Evolutionary conservation across 2,329 filamentous ascomycete genomes (phyloP), one percentile per base, ranked within the genome.

Genomic region (Paecilomyces sp.): DNA sequence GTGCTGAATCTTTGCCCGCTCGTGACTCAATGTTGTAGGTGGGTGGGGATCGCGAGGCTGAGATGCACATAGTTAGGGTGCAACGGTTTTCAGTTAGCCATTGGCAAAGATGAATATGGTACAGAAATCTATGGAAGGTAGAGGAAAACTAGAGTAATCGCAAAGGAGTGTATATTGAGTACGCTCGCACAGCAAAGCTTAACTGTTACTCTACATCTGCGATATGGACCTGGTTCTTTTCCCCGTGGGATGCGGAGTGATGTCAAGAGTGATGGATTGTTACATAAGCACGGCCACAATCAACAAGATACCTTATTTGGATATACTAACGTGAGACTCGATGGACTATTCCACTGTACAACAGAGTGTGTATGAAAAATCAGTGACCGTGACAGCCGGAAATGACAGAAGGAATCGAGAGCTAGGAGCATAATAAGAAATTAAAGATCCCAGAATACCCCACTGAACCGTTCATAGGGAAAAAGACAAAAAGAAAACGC

Each of bases 401-500:
- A 53, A 25, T n/a, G 28, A 53, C 24, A 53, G 51, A 47, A 47
- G 41, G 31, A 11, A 30, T 53, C 51, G 24, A 53, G 22, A 53
- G 25, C 7, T n/a, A 22, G 36, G 36, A n/a, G 41, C 41, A 6
- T 47, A 18, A 47, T 22, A 53, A 30, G 18, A 53, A 53, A 30
- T 25, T 24, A 25, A 12, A 30, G 22, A 53, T 53, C 18, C 51
- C 24, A 30, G 51, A 22, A 53, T 30, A 25, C 51, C 28, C 25
- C 2, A 28, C n/a, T 25, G 13, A 53, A 53, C 51, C 51, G 25
- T 53, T 24, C 22, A 11, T 30, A 53, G 24, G 15, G 61, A 58
- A 22, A 57, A 61, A 61, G 61, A 25, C 11, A 53, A 12, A 53
- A 24, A 30, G 28, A 53, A 11, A 68, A 68, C 66, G 66, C 66